Evolutionary conservation across 441 rosid species (phyloP), one percentile per base, ranked within the genome.

Genomic region (Pelargonium myrrhifolium): DNA sequence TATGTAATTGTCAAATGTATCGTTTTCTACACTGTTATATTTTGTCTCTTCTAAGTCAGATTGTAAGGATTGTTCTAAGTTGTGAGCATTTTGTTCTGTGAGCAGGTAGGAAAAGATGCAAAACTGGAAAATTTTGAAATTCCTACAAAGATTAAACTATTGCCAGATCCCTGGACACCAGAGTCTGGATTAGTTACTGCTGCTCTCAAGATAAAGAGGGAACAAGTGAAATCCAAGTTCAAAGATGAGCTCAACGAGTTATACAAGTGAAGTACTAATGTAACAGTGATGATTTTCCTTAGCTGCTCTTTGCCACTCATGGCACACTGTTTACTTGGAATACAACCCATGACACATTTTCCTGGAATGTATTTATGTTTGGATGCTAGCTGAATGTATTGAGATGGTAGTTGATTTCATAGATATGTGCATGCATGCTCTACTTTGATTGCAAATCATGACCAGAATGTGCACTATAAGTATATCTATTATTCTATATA

Each of bases 141-240:
- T 51, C 98, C 98, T 4, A 83, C 83, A 35, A 93, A 84, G 87
- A 81, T 93, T 45, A 90, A 84, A 80, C 71, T 90, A 83, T 10
- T 93, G 20, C 73, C 92, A 0, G 95, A 90, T 40, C 84, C 87
- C 12, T 90, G 96, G 98, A 87, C 93, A 60, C 98, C 97, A 0
- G 96, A 93, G 68, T 84, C 93, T 0, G 96, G 97, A 31, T 70
- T 93, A 68, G 96, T 90, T 45, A 90, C 92, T 4, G 93, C 90
- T 47, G 97, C 97, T 40, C 76, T 93, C 58, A 89, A 93, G 83
- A 83, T 90, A 72, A 93, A 89, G 82, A 86, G 96, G 69, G 96
- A 93, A 62, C 96, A 85, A 64, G 62, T 89, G 21, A 92, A 84
- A 78, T 42, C 84, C 47, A 85, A 76, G 74, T 92, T 78, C 68